Evolutionary conservation across 495 filamentous ascomycete species (phyloP).

Genomic region (Talaromyces liani): DNA sequence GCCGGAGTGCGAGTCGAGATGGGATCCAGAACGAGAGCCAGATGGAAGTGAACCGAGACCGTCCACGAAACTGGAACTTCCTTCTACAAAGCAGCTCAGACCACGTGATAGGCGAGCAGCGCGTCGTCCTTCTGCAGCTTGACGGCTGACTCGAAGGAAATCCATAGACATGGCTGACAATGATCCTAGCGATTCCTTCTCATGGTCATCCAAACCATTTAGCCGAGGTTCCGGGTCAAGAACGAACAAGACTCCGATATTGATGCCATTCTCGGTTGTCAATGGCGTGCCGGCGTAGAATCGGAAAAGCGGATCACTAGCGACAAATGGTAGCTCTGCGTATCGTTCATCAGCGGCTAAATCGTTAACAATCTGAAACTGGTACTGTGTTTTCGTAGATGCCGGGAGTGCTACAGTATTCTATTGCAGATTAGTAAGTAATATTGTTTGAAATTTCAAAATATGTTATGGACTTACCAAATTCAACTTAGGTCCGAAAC

Average conservation of each 20-base stretch:
- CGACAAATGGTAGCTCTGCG: constrained; percentile 32
- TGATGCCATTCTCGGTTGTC: constrained; percentile 57
- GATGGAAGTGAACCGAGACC: constrained; percentile 12
- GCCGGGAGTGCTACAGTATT: constrained; percentile 28
- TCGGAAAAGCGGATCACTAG: constrained; percentile 31
- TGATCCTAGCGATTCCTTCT: constrained; percentile 35
- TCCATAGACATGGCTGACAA: constrained; percentile 54
- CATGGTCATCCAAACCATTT: constrained; percentile 21
- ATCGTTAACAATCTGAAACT: constrained; percentile 33
- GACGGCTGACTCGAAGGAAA: constrained; percentile 51
- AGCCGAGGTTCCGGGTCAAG: constrained; percentile 42
- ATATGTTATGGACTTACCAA: neutral
- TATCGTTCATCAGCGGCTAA: constrained; percentile 34
- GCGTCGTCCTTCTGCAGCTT: constrained; percentile 49
- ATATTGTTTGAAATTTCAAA: constrained; percentile 15
- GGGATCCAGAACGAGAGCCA: constrained; percentile 5
- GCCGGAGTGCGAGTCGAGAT: neutral
- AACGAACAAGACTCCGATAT: constrained; percentile 65
- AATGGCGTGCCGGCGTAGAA: constrained; percentile 49
- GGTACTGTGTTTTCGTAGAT: constrained; percentile 23
- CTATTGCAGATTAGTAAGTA: constrained; percentile 6
- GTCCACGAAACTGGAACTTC: constrained; percentile 38
- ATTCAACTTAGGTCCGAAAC: constrained; percentile 1
- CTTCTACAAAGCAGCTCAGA: constrained; percentile 57
- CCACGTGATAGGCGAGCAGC: constrained; percentile 53